Base-by-base conservation (phyloP, 352 stramenopile species). In the Pythium periplocum region DNA sequence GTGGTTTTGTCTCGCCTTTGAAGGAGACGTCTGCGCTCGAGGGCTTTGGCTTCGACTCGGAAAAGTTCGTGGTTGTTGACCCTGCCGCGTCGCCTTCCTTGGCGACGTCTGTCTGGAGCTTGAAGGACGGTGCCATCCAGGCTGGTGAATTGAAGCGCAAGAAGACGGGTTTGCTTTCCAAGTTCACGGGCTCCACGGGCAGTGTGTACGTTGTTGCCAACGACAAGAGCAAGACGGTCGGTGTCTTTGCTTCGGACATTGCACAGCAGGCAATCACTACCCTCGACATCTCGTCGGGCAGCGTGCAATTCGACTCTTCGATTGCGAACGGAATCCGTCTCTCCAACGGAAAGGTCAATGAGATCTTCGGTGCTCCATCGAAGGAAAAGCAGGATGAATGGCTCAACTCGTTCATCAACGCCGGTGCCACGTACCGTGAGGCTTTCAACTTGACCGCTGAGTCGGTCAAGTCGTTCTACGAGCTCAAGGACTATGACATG, bases 391-490 rank as follows among this genome's bases (percentile, higher is more conserved):
- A 77, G 44, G 67, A 83, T 45, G 55, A 59, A 32, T 79, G 77
- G 58, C 40, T 90, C 40, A 54, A 78, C 12, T 46, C 75, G 12
- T 61, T 87, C 34, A 32, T 84, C 33, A 64, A 69, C 38, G 62
- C 70, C 39, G 78, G 78, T 3, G 68, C 72, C 35, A 53, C 48
- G 10, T 87, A 83, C 51, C 50, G 68, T 6, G 74, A 86, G 45
- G 71, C 61, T 0, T 61, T 68, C 37, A 66, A 63, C 1, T 55
- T 67, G 2, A 74, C 73, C n/a, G 48, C 62, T 26, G 59, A 51
- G 7, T 55, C 66, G 4, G 58, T 75, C 7, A 71, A 69, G 44
- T 83, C 73, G 44, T 76, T 96, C 55, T 96, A 96, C 51, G 72
- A 84, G 34, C 57, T 96, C 37, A 60, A 57, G 6, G 87, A 95